Evolutionary conservation across 331 rosid genomes (phyloP).

Genomic region (Arachis monticola): DNA sequence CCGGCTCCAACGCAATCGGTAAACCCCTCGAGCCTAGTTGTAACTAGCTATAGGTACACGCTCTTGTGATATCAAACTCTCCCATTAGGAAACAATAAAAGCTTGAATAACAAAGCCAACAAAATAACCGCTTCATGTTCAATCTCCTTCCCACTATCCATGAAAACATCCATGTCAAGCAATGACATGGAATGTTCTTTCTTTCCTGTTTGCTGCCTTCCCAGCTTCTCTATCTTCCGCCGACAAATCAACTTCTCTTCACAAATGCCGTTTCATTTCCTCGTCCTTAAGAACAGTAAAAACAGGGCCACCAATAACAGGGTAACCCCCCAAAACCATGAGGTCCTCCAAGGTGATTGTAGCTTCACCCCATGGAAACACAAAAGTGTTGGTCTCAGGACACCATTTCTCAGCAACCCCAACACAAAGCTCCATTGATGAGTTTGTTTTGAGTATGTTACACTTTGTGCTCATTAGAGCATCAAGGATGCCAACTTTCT

Average conservation of each 20-base stretch:
- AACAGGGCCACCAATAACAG: conserved; percentile 51
- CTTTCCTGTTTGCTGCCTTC: not conserved
- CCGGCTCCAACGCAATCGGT: conserved; percentile 57
- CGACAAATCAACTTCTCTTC: conserved; percentile 34
- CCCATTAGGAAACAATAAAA: conserved; percentile 42
- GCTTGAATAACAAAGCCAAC: conserved; percentile 49
- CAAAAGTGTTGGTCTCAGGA: conserved; percentile 43
- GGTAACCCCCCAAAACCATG: conserved; percentile 52
- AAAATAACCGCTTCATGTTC: conserved; percentile 66
- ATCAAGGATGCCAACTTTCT: conserved; percentile 53
- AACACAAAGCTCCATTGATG: conserved; percentile 13
- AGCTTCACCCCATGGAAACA: conserved; percentile 63
- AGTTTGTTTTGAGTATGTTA: not conserved
- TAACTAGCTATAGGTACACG: conserved; percentile 51
- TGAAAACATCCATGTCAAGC: conserved; percentile 43
- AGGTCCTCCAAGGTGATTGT: conserved; percentile 57
- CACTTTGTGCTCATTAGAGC: conserved; percentile 47
- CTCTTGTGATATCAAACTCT: not conserved
- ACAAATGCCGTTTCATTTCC: conserved; percentile 37
- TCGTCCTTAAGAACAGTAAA: conserved; percentile 5
- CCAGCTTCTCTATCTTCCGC: conserved; percentile 26
- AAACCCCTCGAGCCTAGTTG: conserved; percentile 53
- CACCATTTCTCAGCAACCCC: conserved; percentile 55
- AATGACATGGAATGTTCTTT: not conserved
- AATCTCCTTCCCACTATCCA: conserved; percentile 38